These are phyloP conservation scores for Fragaria nilgerrensis DNA, from an alignment of 306 rosid species.

Conservation along the genomic window DNA sequence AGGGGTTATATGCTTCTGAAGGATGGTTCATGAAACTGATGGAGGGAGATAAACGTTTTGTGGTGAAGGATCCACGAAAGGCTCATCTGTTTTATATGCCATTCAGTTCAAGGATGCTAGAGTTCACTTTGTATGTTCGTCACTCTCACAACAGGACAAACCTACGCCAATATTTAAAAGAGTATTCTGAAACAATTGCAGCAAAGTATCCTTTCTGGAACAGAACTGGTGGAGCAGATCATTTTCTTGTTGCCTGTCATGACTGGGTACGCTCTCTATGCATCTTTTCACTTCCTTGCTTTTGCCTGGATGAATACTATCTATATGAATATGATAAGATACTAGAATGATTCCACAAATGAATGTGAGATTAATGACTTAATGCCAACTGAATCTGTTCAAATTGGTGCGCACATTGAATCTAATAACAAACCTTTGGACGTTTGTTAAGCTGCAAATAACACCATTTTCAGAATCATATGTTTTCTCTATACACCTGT, in stretches of 20 bases:
- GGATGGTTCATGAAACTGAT: conserved; percentile 98
- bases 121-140: conserved; percentile 64
- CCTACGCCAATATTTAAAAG: conserved; percentile 71
- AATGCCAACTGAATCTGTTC: not conserved
- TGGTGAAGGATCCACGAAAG: conserved; percentile 71
- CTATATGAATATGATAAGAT: not conserved
- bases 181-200: conserved; percentile 66
- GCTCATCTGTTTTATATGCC: conserved; percentile 97
- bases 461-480: not conserved
- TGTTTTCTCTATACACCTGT: not conserved
- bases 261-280: conserved; percentile 67
- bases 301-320: not conserved
- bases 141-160: conserved; percentile 92
- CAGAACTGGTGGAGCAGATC: conserved; percentile 91
- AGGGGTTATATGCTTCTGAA: conserved; percentile 87
- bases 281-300: conserved; percentile 13
- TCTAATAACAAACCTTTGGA: not conserved
- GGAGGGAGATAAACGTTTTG: conserved; percentile 67
- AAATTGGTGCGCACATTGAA: not conserved
- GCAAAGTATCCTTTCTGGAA: conserved; percentile 72
- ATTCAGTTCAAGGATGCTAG: conserved; percentile 80
- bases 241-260: conserved; percentile 97
- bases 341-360: not conserved
- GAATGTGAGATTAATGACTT: not conserved
- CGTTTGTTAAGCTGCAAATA: not conserved